Percentiles rank a stretch among this genome's conserved stretches.
Conservation (phyloP, 2,329 filamentous ascomycete genomes). For the Pseudopithomyces maydicus region DNA sequence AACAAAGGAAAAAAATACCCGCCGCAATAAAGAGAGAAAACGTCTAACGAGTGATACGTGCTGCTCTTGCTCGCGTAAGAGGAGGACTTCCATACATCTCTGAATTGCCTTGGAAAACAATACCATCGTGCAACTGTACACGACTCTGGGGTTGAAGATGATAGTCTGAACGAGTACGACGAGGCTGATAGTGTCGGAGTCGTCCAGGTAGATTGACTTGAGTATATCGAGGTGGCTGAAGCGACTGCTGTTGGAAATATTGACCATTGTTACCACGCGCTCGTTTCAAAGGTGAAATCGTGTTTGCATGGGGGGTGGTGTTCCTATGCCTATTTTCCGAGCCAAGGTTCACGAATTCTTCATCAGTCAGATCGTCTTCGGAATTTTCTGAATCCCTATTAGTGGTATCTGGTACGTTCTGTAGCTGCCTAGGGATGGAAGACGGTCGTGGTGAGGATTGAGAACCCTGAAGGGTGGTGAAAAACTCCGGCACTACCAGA, state of each 20-base stretch:
- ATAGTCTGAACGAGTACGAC: background rate
- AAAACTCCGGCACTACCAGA: background rate
- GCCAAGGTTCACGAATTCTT: constrained; percentile 1
- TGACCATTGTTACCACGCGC: background rate
- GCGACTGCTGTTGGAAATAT: background rate
- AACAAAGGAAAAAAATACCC: too few relatives aligned
- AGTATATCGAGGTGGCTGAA: too few relatives aligned
- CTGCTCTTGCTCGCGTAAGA: background rate
- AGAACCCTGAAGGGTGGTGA: too few relatives aligned
- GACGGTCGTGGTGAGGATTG: background rate
- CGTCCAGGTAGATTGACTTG: background rate
- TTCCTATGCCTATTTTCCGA: background rate
- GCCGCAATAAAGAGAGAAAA: too few relatives aligned
- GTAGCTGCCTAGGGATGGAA: background rate
- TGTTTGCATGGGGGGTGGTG: background rate
- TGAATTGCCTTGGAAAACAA: background rate
- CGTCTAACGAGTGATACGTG: too few relatives aligned
- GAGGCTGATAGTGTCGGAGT: background rate
- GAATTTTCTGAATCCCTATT: background rate
- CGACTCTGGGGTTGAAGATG: background rate
- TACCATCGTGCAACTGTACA: background rate
- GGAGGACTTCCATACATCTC: background rate
- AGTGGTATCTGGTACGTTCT: background rate
- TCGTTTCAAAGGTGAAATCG: background rate
- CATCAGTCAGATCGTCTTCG: background rate